These are phyloP conservation scores for Boletales sp. DNA, from an alignment of 768 basidiomycete species.

Conservation along the genomic window DNA sequence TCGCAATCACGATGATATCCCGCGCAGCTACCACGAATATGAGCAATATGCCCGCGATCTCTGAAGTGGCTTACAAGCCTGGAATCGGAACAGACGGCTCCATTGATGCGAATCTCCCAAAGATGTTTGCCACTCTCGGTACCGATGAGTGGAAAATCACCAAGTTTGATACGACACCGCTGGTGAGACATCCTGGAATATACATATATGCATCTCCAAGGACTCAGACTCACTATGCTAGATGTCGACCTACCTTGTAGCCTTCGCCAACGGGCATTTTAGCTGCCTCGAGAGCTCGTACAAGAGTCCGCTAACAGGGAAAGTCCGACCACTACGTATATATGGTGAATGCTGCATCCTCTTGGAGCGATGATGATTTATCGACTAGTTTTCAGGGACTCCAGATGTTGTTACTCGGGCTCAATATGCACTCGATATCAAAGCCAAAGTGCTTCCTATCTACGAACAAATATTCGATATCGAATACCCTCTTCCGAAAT, in stretches of 20 bases:
- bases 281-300: slow-evolving; percentile 70
- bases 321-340: slow-evolving; percentile 76
- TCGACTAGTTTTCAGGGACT: slow-evolving; percentile 50
- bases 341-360: slow-evolving; percentile 52
- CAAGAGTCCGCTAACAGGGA: slow-evolving; percentile 74
- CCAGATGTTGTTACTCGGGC: slow-evolving; percentile 80
- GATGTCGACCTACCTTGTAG: slow-evolving; percentile 89
- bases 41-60: slow-evolving; percentile 80
- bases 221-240: slow-evolving; percentile 14
- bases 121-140: slow-evolving; percentile 40
- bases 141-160: slow-evolving; percentile 73
- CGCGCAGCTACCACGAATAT: slow-evolving; percentile 69
- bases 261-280: slow-evolving; percentile 82
- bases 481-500: slow-evolving; percentile 88
- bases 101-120: slow-evolving; percentile 32
- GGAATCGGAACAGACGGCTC: slow-evolving; percentile 30
- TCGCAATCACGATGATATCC: slow-evolving; percentile 75
- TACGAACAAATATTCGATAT: slow-evolving; percentile 93
- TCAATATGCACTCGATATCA: slow-evolving; percentile 85
- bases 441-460: slow-evolving; percentile 74
- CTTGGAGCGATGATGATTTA: not conserved
- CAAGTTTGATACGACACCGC: slow-evolving; percentile 76
- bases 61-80: slow-evolving; percentile 48
- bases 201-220: not conserved
- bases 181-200: slow-evolving; percentile 33